Conservation (phyloP, 495 filamentous ascomycete genomes). For the Clavariopsis aquatica region DNA sequence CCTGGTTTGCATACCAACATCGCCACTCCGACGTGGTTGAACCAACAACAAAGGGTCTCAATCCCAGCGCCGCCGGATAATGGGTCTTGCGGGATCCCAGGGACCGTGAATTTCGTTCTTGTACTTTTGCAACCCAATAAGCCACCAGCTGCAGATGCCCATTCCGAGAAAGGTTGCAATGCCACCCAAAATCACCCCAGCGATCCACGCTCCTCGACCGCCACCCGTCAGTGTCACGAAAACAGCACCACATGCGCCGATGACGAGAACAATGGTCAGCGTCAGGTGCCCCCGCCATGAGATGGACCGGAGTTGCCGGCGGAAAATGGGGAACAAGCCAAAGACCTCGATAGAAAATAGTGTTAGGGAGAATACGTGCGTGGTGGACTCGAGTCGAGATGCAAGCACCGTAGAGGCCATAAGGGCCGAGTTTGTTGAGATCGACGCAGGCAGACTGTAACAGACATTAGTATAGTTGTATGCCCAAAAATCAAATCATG, state of each 20-base stretch:
- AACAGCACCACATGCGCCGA: constrained; percentile 74
- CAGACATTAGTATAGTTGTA: constrained; percentile 18
- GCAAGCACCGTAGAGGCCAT: constrained; percentile 95
- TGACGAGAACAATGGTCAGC: constrained; percentile 76
- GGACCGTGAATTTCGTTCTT: constrained; percentile 99
- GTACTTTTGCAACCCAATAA: constrained; percentile 95
- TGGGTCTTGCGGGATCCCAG: constrained; percentile 93
- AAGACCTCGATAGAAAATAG: constrained; percentile 97
- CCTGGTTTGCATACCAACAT: constrained; percentile 25
- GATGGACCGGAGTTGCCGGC: constrained; percentile 77
- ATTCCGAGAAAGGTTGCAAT: constrained; percentile 71
- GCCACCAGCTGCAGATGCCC: constrained; percentile 96
- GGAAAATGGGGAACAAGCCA: constrained; percentile 92
- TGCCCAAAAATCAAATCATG: constrained; percentile 21
- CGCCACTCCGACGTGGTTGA: constrained; percentile 11
- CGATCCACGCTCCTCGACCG: constrained; percentile 71
- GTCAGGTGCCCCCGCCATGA: constrained; percentile 81
- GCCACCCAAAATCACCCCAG: constrained; percentile 72
- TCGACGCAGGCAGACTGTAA: constrained; percentile 71
- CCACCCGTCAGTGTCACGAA: constrained; percentile 67
- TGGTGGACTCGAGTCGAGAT: constrained; percentile 80
- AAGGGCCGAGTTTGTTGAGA: constrained; percentile 91
- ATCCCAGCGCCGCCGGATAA: constrained; percentile 64
- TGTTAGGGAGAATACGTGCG: constrained; percentile 92
- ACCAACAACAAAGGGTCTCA: constrained; percentile 38